Conservation (phyloP, 2,329 filamentous ascomycete species). For the Colletotrichum sp. region DNA sequence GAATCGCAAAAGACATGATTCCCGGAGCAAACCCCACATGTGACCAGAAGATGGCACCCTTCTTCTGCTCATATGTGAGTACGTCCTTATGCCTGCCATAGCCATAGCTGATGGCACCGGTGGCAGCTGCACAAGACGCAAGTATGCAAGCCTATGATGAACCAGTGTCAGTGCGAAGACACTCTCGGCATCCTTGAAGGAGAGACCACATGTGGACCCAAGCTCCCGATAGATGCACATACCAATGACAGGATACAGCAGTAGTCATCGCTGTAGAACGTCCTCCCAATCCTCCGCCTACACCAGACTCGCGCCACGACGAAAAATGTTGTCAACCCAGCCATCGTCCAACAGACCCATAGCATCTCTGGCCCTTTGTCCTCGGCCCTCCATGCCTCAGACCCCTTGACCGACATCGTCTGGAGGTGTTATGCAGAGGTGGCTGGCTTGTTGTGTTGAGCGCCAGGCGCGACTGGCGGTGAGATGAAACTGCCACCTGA, state of each 20-base stretch:
- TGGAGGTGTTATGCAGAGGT: background rate
- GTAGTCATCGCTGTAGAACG: background rate
- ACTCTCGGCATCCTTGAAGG: background rate
- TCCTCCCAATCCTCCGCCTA: background rate
- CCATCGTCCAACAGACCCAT: background rate
- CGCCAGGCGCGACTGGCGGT: background rate
- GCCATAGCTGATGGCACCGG: slow-evolving; percentile 37
- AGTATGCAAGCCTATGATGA: background rate
- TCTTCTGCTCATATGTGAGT: slow-evolving; percentile 31
- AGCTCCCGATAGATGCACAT: background rate
- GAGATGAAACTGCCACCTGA: background rate
- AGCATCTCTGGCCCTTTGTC: background rate
- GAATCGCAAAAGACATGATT: slow-evolving; percentile 42
- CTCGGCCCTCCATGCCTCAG: background rate
- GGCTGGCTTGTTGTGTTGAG: background rate
- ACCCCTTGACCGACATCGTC: background rate
- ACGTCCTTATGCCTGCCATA: slow-evolving; percentile 42
- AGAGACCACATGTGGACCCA: background rate
- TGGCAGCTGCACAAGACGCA: slow-evolving; percentile 35
- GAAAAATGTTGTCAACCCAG: background rate
- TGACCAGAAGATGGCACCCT: slow-evolving; percentile 36
- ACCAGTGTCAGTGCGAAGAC: background rate
- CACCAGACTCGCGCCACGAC: background rate
- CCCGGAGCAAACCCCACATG: slow-evolving; percentile 41
- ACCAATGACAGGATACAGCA: background rate